A percentile compares a stretch with the other conserved stretches of the same genome.
Evolutionary conservation across 805 yeast genomes (phyloP).

Genomic region (Torulaspora indica): DNA sequence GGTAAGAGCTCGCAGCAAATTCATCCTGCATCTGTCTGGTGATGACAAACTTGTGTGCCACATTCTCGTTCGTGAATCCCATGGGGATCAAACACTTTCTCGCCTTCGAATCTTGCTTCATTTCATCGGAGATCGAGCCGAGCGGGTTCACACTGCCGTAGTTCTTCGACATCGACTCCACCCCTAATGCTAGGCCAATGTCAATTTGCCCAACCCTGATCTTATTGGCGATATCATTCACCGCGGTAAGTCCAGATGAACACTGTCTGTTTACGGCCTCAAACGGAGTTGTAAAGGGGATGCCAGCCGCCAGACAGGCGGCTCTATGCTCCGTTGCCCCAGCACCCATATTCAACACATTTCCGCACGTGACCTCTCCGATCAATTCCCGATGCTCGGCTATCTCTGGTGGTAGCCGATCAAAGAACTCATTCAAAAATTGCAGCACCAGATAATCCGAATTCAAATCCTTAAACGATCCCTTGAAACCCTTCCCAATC

Average conservation of each 20-base stretch:
- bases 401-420: conserved; percentile 40
- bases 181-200: conserved; percentile 89
- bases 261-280: conserved; percentile 89
- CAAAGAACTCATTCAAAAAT: conserved; percentile 58
- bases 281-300: conserved; percentile 76
- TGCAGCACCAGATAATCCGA: conserved; percentile 72
- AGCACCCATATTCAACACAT: conserved; percentile 86
- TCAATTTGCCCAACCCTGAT: conserved; percentile 83
- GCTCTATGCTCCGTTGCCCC: conserved; percentile 95
- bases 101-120: conserved; percentile 45
- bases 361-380: conserved; percentile 86
- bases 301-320: conserved; percentile 84
- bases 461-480: conserved; percentile 74
- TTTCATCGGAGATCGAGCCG: conserved; percentile 52
- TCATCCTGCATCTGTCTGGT: conserved; percentile 73
- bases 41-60: conserved; percentile 62
- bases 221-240: conserved; percentile 84
- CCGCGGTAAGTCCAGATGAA: conserved; percentile 88
- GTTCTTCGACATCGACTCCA: conserved; percentile 87
- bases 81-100: conserved; percentile 83
- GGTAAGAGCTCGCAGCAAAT: conserved; percentile 83
- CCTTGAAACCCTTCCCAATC: conserved; percentile 80
- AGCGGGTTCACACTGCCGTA: conserved; percentile 71
- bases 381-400: conserved; percentile 52
- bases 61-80: conserved; percentile 95